A percentile compares a stretch with the other conserved stretches of the same genome.
phyloP scores from a whole-genome alignment of 2,329 filamentous ascomycete species.

The Salinomyces thailandicus region DNA sequence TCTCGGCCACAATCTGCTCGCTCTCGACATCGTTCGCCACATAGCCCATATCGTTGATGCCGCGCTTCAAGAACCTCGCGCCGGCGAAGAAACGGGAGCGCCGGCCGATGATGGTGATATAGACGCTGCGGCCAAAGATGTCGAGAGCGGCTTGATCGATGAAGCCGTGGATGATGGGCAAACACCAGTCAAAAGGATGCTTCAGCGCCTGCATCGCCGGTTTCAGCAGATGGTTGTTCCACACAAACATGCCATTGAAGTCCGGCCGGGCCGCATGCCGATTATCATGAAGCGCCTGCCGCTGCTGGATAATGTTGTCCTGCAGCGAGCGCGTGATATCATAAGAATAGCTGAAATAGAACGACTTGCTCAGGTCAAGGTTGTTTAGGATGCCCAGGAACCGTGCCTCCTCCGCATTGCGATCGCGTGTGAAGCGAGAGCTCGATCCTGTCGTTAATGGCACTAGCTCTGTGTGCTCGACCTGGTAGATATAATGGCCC shows the following conservation, averaged over 20 bases:
- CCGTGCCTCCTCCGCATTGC: conserved; percentile 78
- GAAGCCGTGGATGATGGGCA: conserved; percentile 91
- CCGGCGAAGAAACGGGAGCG: conserved; percentile 90
- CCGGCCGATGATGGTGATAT: conserved; percentile 87
- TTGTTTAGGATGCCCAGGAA: conserved; percentile 85
- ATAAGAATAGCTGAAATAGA: conserved; percentile 98
- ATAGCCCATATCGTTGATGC: conserved; percentile 87
- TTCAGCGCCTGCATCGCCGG: conserved; percentile 61
- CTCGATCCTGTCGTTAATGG: conserved; percentile 64
- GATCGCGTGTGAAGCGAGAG: conserved; percentile 62
- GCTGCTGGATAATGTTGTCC: conserved; percentile 77
- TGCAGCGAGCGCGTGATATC: conserved; percentile 88
- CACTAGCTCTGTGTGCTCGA: conserved; percentile 86
- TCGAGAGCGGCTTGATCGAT: conserved; percentile 69
- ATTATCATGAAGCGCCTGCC: conserved; percentile 58
- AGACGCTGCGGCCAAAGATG: conserved; percentile 78
- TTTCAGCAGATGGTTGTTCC: conserved; percentile 82
- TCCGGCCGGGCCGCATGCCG: conserved; percentile 47
- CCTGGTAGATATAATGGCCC: conserved; percentile 89
- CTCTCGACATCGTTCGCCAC: conserved; percentile 98
- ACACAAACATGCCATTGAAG: conserved; percentile 93
- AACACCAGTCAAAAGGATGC: conserved; percentile 88
- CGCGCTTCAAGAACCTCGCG: conserved; percentile 85
- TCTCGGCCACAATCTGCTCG: conserved; percentile 94
- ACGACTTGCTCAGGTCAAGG: conserved; percentile 78